These are phyloP conservation scores for Sicyos baderoa DNA, from an alignment of 306 rosid species.

Conservation along the genomic window DNA sequence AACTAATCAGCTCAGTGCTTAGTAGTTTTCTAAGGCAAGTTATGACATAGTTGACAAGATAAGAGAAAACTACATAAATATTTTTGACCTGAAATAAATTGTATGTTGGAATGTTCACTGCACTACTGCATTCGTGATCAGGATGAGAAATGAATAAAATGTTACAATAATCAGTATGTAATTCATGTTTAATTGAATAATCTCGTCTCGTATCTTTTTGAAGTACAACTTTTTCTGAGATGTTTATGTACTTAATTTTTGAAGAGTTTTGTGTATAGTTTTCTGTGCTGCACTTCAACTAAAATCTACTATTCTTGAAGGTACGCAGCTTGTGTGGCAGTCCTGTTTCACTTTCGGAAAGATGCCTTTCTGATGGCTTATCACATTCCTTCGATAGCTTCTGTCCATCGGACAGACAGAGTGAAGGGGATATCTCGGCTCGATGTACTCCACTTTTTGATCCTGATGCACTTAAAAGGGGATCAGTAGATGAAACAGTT, in stretches of 20 bases:
- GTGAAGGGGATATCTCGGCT: constrained; percentile 31
- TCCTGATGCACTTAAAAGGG: constrained; percentile 33
- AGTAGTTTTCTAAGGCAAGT: constrained; percentile 1
- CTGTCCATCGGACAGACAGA: constrained; percentile 36
- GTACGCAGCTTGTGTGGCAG: constrained; percentile 65
- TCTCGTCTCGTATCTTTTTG: background rate
- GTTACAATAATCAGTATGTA: background rate
- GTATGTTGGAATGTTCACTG: background rate
- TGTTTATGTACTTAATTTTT: background rate
- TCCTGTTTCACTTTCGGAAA: constrained; percentile 72
- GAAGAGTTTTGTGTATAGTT: constrained; percentile 4
- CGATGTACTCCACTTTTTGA: constrained; percentile 46
- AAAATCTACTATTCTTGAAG: constrained; percentile 33
- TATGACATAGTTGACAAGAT: background rate
- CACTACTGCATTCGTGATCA: background rate
- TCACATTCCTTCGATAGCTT: constrained; percentile 49
- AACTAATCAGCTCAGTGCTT: background rate
- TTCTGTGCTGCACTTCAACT: constrained; percentile 16
- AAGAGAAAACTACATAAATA: background rate
- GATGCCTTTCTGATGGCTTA: constrained; percentile 74
- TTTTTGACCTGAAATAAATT: constrained; percentile 6
- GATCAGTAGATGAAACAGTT: constrained; percentile 26
- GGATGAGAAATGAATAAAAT: constrained; percentile 1
- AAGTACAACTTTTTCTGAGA: background rate
- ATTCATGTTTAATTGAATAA: background rate